Evolutionary conservation across 768 basidiomycete genomes (phyloP).

Genomic region (Lactarius quietus): DNA sequence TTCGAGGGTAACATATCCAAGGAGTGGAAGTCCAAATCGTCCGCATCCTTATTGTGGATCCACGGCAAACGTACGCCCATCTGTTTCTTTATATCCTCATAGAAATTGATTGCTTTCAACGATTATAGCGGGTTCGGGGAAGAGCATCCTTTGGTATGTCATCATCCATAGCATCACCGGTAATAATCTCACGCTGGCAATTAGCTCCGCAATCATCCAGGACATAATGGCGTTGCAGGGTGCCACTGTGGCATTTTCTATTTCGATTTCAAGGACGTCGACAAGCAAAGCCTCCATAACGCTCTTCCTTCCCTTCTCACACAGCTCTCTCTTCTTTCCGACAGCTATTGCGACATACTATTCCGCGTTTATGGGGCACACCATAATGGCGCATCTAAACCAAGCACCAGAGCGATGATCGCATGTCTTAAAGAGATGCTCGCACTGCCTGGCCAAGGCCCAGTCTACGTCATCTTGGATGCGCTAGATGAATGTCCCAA

Average conservation of each 20-base stretch:
- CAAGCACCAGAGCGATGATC: not conserved
- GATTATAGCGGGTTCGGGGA: not conserved
- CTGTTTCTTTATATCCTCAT: not conserved
- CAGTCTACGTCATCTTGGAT: not conserved
- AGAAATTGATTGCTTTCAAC: not conserved
- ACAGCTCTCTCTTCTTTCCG: not conserved
- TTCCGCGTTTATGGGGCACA: not conserved
- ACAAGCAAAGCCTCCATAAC: not conserved
- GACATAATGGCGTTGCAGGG: not conserved
- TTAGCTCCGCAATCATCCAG: no score
- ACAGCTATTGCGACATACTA: not conserved
- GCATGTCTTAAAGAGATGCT: not conserved
- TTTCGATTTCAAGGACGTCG: not conserved
- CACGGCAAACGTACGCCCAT: not conserved
- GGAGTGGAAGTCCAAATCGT: not conserved
- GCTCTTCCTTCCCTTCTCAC: not conserved
- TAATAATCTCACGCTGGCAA: no score
- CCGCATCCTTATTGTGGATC: not conserved
- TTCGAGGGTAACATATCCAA: not conserved
- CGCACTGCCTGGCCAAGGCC: not conserved
- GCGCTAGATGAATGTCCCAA: not conserved
- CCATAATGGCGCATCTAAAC: not conserved
- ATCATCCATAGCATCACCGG: no score
- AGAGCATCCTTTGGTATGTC: no score
- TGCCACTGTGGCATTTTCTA: not conserved